These are phyloP conservation scores for Tetragonia tetragonoides DNA, from an alignment of 148 eudicot genomes.

Conservation along the genomic window DNA sequence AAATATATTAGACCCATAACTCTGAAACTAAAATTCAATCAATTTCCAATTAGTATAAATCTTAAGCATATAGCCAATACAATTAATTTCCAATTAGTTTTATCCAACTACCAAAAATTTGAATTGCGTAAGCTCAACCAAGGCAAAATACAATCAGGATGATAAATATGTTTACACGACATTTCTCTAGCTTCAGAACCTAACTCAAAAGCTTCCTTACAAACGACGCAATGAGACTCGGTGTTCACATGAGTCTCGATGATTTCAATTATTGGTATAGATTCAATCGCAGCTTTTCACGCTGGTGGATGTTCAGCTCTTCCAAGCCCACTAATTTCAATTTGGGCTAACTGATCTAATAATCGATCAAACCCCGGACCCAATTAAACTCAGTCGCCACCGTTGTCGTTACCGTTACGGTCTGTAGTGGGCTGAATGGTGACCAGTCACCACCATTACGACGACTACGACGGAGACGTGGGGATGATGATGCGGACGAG, in stretches of 20 bases:
- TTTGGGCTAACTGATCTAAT: conserved; percentile 60
- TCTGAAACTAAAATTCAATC: too few species aligned
- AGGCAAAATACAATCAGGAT: conserved; percentile 70
- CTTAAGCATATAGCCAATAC: too few species aligned
- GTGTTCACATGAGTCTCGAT: conserved; percentile 34
- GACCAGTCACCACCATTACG: conserved; percentile 68
- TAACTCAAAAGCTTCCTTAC: conserved; percentile 73
- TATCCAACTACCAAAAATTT: too few species aligned
- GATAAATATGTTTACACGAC: conserved; percentile 87
- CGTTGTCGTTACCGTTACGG: conserved; percentile 23
- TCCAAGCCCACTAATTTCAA: conserved; percentile 61
- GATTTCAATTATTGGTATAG: conserved; percentile 64
- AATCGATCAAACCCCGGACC: conserved; percentile 80
- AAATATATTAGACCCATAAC: too few species aligned
- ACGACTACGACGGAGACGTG: conserved; percentile 44
- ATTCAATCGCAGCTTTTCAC: conserved; percentile 70
- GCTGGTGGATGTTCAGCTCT: conserved; percentile 76
- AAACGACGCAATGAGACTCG: conserved; percentile 70
- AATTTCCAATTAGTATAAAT: too few species aligned
- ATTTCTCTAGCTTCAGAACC: conserved; percentile 63
- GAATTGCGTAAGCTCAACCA: conserved; percentile 72
- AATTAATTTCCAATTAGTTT: too few species aligned
- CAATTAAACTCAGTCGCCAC: conserved; percentile 59
- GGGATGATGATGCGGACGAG: conserved; percentile 41
- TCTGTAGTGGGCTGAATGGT: conserved; percentile 77